phyloP scores from a whole-genome alignment of 305 asterid genomes.

The Euphrasia arctica region DNA sequence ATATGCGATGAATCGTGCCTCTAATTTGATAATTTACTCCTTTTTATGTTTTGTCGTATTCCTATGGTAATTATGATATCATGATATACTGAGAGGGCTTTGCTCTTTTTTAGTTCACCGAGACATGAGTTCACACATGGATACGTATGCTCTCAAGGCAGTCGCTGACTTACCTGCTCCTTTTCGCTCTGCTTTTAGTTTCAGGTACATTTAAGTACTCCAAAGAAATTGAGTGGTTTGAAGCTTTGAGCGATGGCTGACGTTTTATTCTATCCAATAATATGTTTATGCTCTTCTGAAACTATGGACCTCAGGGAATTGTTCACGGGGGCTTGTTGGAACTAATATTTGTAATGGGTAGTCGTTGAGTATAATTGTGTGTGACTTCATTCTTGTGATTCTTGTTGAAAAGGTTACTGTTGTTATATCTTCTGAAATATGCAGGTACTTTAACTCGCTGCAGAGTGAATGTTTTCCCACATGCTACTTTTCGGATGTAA shows the following conservation, averaged over 20 bases:
- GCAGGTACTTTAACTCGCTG: constrained; percentile 90
- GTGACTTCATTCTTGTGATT: constrained; percentile 16
- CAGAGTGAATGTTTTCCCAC: constrained; percentile 91
- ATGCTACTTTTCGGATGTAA: constrained; percentile 80
- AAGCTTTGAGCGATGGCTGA: no score
- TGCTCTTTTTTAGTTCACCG: constrained; percentile 28
- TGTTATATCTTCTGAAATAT: constrained; percentile 21
- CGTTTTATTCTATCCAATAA: background rate
- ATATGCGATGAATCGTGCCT: background rate
- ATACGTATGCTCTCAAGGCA: constrained; percentile 60
- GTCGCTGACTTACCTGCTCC: constrained; percentile 75
- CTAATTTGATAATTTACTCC: constrained; percentile 7
- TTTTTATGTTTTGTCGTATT: constrained; percentile 11
- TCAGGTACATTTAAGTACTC: constrained; percentile 55
- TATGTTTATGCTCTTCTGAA: constrained; percentile 9
- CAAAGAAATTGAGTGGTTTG: no score
- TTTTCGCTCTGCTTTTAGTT: constrained; percentile 64
- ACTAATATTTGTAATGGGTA: constrained; percentile 13
- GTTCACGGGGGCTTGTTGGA: constrained; percentile 11
- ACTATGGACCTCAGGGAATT: constrained; percentile 14
- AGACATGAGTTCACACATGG: constrained; percentile 39
- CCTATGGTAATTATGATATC: constrained; percentile 16
- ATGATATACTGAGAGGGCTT: constrained; percentile 16
- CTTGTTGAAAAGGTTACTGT: constrained; percentile 1
- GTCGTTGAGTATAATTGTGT: constrained; percentile 15